Base-by-base conservation (phyloP, 352 stramenopile genomes). In the Pythium utonaiense region DNA sequence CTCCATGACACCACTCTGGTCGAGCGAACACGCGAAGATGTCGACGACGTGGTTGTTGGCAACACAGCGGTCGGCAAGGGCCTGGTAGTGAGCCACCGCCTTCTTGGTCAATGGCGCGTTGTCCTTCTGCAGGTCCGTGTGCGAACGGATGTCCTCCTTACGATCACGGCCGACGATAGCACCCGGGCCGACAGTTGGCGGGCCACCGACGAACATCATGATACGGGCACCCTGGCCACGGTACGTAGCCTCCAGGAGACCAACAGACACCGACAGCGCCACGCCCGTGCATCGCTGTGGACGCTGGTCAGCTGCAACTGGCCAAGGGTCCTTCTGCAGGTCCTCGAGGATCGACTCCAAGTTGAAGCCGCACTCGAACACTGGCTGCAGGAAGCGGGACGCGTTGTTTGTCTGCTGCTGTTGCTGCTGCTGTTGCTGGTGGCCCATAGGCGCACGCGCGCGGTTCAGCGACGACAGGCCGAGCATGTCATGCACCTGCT, bases 271-370 rank as follows among this genome's bases (percentile, higher is more conserved):
- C 6, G 80, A 94, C 24, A 99, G 77, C 6, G 98, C 98, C 47
- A 95, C 93, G 61, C 98, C 98, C 21, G 97, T 99, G 73, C 95
- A 98, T 16, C 97, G 89, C 62, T 98, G 92, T 2, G 91, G 81
- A 42, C 96, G 92, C 75, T 98, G 95, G 70, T 99, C 96, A n/a
- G 83, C 83, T 3, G 91, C 93, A 5, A 98, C 93, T 1, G 97
- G 96, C 97, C 97, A 99, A 36, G 98, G 97, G 73, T 99, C 97
- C 48, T 93, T 92, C 62, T 97, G 91, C 25, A 99, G 75, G 66
- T 99, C 98, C 57, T 99, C 96, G 6, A 99, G 78, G 67, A 99
- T 98, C 33, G 87, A 97, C 78, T 99, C 97, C 17, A 99, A 71
- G 22, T 89, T 96, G 69, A 99, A 98, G 30, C 80, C 88, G 68